phyloP scores from a whole-genome alignment of 2,329 filamentous ascomycete genomes.

The Zymoseptoria tritici region DNA sequence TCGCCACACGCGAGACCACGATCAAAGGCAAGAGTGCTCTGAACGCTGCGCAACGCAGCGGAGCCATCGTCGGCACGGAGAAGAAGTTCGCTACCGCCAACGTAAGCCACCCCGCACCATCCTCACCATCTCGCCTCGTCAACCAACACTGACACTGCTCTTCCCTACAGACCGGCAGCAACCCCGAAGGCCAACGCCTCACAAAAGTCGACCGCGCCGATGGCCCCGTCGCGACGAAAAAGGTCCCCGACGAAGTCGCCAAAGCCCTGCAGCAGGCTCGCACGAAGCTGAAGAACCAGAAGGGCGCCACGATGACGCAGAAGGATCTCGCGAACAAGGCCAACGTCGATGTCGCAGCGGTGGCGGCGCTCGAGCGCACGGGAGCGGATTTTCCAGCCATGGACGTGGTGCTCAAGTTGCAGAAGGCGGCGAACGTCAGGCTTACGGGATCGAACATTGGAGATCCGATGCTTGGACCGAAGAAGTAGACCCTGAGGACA shows the following conservation, averaged over 20 bases:
- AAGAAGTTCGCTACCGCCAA: slow-evolving; percentile 85
- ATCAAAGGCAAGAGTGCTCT: slow-evolving; percentile 75
- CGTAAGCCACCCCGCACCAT: slow-evolving; percentile 48
- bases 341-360: slow-evolving; percentile 73
- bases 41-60: slow-evolving; percentile 81
- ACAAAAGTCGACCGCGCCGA: slow-evolving; percentile 97
- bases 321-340: slow-evolving; percentile 79
- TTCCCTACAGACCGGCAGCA: slow-evolving; percentile 23
- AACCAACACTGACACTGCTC: slow-evolving; percentile 20
- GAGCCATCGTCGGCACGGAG: slow-evolving; percentile 71
- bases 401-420: slow-evolving; percentile 79
- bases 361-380: slow-evolving; percentile 80
- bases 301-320: slow-evolving; percentile 69
- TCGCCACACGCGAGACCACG: slow-evolving; percentile 70
- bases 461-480: slow-evolving; percentile 67
- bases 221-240: slow-evolving; percentile 97
- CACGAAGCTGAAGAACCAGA: slow-evolving; percentile 73
- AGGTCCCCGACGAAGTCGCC: slow-evolving; percentile 71
- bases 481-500: slow-evolving; percentile 50
- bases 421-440: slow-evolving; percentile 46
- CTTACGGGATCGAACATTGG: slow-evolving; percentile 53
- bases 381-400: slow-evolving; percentile 72
- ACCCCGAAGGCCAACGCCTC: slow-evolving; percentile 77
- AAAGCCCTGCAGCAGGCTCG: slow-evolving; percentile 75
- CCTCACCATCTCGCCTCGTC: neutral